Base-by-base conservation (phyloP, 768 basidiomycete genomes). In the Cystobasidium onofrii region DNA sequence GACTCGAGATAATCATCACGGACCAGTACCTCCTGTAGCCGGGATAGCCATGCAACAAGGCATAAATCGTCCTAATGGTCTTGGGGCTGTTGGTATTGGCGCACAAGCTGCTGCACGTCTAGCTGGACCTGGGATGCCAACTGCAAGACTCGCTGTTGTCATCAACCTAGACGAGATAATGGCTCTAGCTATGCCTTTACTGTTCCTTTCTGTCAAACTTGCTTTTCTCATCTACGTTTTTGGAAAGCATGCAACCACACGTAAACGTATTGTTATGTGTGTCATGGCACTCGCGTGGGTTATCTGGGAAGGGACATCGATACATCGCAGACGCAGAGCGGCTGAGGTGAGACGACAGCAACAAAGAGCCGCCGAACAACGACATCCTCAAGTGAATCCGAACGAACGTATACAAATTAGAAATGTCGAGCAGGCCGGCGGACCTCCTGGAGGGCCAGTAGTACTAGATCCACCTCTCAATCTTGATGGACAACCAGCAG, bases 131-230 rank as follows among this genome's bases (percentile, higher is more conserved):
- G 65, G 65, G 23, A 60, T 43, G 36, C 43, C 65, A n/a, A 67
- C 43, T n/a, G 65, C 65, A 31, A 43, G 74, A 25, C 25, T 75
- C 6, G 75, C 73, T 10, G 74, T 79, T 65, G 74, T 75, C 25
- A 75, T 79, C 74, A 77, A 79, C 75, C 64, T 79, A 62, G 77
- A 78, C 1, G 77, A 75, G 4, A 33, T 79, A 33, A 9, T 74
- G 9, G 57, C 74, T 6, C 64, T 78, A 72, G 20, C 76, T 18
- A 15, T 78, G 33, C 78, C 76, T 7, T 69, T 79, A 43, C 34
- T 76, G 52, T 72, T 76, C 74, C 74, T 79, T 41, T 31, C 73
- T 15, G 55, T 76, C 73, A 79, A 79, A 55, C 76, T 79, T 39
- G 65, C 27, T 0, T 77, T 79, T 75, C 72, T 79, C 12, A 52